Conservation (phyloP, 495 filamentous ascomycete genomes). For the Aspergillus leporis region DNA sequence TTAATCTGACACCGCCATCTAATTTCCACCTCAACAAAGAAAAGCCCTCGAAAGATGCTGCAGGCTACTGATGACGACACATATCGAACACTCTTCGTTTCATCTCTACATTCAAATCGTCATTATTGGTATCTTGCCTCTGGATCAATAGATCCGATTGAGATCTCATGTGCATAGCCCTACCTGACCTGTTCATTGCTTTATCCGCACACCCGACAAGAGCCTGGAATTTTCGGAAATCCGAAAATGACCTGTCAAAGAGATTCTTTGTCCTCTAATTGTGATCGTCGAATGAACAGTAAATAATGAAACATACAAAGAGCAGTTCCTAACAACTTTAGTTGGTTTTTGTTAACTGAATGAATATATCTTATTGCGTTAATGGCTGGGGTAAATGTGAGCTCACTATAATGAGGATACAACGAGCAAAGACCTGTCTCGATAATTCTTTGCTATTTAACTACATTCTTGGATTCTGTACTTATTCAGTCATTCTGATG, state of each 20-base stretch:
- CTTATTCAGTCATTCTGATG: too few relatives aligned
- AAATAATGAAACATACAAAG: not conserved
- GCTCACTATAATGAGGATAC: too few relatives aligned
- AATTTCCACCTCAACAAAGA: constrained; percentile 1
- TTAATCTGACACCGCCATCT: not conserved
- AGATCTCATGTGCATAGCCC: not conserved
- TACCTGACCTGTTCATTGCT: not conserved
- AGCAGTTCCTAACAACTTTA: not conserved
- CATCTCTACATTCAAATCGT: not conserved
- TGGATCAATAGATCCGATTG: not conserved
- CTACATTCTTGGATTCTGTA: too few relatives aligned
- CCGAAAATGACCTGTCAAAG: not conserved
- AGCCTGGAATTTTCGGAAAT: too few relatives aligned
- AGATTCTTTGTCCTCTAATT: not conserved
- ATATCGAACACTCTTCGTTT: not conserved
- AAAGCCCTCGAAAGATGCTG: not conserved
- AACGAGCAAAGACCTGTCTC: too few relatives aligned
- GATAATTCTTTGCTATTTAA: too few relatives aligned
- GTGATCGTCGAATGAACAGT: not conserved
- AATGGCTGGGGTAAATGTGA: not conserved
- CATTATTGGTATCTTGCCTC: too few relatives aligned
- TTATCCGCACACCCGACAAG: too few relatives aligned
- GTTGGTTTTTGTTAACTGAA: too few relatives aligned
- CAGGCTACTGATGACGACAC: not conserved
- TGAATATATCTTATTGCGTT: too few relatives aligned